Conservation (phyloP, 2,329 filamentous ascomycete genomes). For the Fusarium luffae region DNA sequence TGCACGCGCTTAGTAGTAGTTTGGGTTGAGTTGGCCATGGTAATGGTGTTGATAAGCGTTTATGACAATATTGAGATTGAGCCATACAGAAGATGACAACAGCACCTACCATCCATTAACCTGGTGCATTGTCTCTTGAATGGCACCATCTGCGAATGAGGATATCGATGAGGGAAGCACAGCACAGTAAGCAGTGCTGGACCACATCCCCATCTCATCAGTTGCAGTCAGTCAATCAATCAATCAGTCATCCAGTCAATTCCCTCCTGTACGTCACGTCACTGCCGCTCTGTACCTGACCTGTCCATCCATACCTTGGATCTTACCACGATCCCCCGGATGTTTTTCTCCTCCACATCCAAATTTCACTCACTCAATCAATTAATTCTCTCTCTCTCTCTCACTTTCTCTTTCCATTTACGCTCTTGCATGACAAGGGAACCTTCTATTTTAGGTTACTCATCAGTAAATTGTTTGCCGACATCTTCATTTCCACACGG, state of each 20-base stretch:
- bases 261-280: constrained; percentile 31
- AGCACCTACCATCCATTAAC: constrained; percentile 1
- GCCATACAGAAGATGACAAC: constrained; percentile 5
- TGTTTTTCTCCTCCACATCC: constrained; percentile 25
- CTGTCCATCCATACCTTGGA: constrained; percentile 1
- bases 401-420: not conserved
- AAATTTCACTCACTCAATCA: not conserved
- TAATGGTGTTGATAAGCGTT: not conserved
- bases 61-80: not conserved
- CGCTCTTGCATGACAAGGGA: constrained; percentile 7
- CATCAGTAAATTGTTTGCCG: not conserved
- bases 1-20: constrained; percentile 5
- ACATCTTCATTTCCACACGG: constrained; percentile 26
- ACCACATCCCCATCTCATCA: constrained; percentile 1
- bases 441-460: constrained; percentile 13
- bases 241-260: constrained; percentile 18
- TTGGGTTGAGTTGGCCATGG: not conserved
- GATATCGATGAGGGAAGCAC: constrained; percentile 1
- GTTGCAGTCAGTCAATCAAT: constrained; percentile 6
- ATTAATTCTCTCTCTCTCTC: not conserved
- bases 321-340: constrained; percentile 10
- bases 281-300: constrained; percentile 4
- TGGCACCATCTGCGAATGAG: constrained; percentile 2
- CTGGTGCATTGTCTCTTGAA: not conserved
- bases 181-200: constrained; percentile 1